A percentile compares a stretch with the other conserved stretches of the same genome.
phyloP scores from a whole-genome alignment of 371 early-diverging fungal species.

The Chytridiales sp. region DNA sequence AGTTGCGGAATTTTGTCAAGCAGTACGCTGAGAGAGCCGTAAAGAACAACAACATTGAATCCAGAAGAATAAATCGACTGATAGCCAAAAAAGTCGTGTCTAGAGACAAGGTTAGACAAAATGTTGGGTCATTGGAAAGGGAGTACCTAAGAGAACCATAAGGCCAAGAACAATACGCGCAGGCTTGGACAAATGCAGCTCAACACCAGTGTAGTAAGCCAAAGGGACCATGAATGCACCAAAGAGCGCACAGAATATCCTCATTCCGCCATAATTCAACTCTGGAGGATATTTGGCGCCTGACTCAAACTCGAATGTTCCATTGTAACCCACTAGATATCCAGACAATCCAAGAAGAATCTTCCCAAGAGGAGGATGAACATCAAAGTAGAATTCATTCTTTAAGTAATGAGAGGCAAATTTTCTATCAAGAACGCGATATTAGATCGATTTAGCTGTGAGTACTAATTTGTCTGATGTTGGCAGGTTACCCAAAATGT shows the following conservation, averaged over 20 bases:
- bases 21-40: constrained; percentile 84
- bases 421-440: constrained; percentile 44
- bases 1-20: constrained; percentile 72
- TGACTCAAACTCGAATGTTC: constrained; percentile 88
- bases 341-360: constrained; percentile 96
- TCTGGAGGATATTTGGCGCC: constrained; percentile 79
- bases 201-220: constrained; percentile 85
- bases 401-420: constrained; percentile 95
- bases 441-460: not conserved
- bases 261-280: constrained; percentile 90
- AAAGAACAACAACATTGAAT: constrained; percentile 95
- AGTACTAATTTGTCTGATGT: not conserved
- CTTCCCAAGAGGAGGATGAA: constrained; percentile 99
- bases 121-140: not conserved
- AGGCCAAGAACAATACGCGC: constrained; percentile 73
- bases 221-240: constrained; percentile 92
- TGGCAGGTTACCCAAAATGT: constrained; percentile 42
- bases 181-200: constrained; percentile 67
- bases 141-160: constrained; percentile 76
- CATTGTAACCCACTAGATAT: constrained; percentile 84
- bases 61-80: constrained; percentile 95
- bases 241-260: constrained; percentile 85
- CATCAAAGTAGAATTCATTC: constrained; percentile 96
- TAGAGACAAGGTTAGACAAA: constrained; percentile 17
- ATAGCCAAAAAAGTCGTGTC: constrained; percentile 88